Evolutionary conservation across 371 early-diverging fungal species (phyloP), one percentile per base, ranked within the genome.

Genomic region (Choanephora cucurbitarum): DNA sequence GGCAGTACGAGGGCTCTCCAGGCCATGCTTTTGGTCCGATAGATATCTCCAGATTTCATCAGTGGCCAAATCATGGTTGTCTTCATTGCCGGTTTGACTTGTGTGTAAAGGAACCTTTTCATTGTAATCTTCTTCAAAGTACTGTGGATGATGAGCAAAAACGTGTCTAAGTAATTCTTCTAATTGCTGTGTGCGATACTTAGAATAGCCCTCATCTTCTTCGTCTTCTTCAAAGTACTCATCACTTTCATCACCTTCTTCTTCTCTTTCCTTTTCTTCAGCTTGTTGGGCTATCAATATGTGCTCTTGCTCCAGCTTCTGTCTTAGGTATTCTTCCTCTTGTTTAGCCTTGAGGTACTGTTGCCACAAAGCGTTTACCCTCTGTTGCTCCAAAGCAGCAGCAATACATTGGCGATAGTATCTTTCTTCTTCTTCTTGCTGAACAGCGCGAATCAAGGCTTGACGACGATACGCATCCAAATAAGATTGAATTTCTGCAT

Each of bases 401-500:
- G 61, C 65, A 31, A 64, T 60, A n/a, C 64, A 61, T 47, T 64
- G 69, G 17, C 69, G 61, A 17, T 69, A 65, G 28, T 64, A 60
- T 9, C 48, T 34, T 18, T 69, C 65, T 47, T 69, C 69, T 39
- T 60, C 61, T 61, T 66, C 61, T 18, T 48, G 44, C 13, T 50
- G 34, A 0, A 49, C 63, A 23, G 55, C 52, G 14, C 65, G 58
- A 28, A 69, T 52, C 42, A 69, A 19, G 3, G 57, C 61, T 43
- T 69, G 58, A 23, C 55, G 50, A 17, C 60, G 57, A 31, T 61
- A 69, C 3, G 49, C 44, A 8, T 69, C 57, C n/a, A 69, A n/a
- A 22, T 64, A 64, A 11, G 33, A 23, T 43, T 69, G 65, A 7
- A 69, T 60, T 44, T 64, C 61, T 7, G 41, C 23, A 24, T 55